These are phyloP conservation scores for Lecanicillium sp. DNA, from an alignment of 2,329 filamentous ascomycete species.

Conservation along the genomic window DNA sequence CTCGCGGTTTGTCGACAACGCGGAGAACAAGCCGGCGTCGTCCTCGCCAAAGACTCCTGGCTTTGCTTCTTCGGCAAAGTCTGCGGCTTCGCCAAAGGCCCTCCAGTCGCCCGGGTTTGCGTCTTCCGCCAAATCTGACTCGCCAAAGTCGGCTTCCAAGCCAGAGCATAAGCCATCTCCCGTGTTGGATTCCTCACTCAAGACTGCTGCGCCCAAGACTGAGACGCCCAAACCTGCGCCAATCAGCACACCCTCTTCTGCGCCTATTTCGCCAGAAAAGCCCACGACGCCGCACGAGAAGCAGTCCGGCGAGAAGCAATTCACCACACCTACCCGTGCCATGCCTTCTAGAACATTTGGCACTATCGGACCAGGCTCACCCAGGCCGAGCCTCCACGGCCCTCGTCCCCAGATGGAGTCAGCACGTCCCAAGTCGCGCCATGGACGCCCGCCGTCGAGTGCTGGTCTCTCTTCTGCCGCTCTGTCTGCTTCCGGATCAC, in stretches of 20 bases:
- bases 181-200: not conserved
- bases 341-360: conserved; percentile 12
- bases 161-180: not conserved
- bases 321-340: conserved; percentile 5
- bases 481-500: conserved; percentile 26
- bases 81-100: conserved; percentile 33
- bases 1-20: conserved; percentile 50
- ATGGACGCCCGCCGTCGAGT: conserved; percentile 9
- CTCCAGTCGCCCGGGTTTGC: conserved; percentile 18
- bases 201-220: not conserved
- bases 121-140: not conserved
- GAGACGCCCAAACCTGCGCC: not conserved
- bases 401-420: conserved; percentile 9
- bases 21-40: conserved; percentile 16
- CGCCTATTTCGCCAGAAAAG: not conserved
- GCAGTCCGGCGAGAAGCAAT: conserved; percentile 2
- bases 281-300: conserved; percentile 3
- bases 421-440: conserved; percentile 8
- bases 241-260: not conserved
- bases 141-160: not conserved
- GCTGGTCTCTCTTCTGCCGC: conserved; percentile 16
- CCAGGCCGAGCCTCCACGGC: conserved; percentile 8
- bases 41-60: not conserved
- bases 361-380: conserved; percentile 2
- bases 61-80: conserved; percentile 15